These are phyloP conservation scores for Colletotrichum tamarilloi DNA, from an alignment of 2,329 filamentous ascomycete species.

Conservation along the genomic window DNA sequence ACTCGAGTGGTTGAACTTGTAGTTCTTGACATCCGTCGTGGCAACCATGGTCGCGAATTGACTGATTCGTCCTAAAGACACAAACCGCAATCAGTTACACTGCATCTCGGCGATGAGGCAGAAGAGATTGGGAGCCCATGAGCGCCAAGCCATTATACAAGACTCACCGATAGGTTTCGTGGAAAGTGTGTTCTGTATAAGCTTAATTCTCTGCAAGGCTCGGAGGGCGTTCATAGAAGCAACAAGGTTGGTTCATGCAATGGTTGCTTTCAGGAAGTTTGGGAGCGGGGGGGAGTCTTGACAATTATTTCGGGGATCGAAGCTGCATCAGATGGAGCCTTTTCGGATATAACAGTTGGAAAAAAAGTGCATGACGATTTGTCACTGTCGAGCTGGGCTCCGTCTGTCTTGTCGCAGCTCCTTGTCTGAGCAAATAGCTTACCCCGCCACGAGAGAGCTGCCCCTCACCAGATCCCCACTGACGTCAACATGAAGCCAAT, in stretches of 20 bases:
- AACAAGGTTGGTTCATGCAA: not conserved
- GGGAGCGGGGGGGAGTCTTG: not conserved
- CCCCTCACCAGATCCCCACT: conserved; percentile 13
- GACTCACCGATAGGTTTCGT: conserved; percentile 13
- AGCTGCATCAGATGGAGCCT: conserved; percentile 8
- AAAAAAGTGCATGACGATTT: conserved; percentile 16
- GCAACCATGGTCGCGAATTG: conserved; percentile 68
- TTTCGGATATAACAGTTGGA: conserved; percentile 23
- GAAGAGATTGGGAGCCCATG: not conserved
- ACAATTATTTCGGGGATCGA: conserved; percentile 7
- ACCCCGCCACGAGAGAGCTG: conserved; percentile 20
- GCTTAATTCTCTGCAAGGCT: conserved; percentile 32
- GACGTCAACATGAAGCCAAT: conserved; percentile 33
- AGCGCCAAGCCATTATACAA: not conserved
- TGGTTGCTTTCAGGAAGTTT: not conserved
- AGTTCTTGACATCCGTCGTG: conserved; percentile 78
- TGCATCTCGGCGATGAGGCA: not conserved
- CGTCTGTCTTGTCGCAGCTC: not conserved
- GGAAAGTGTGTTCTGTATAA: conserved; percentile 25
- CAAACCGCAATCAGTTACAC: not conserved
- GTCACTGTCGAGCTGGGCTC: conserved; percentile 8
- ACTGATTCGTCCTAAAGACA: conserved; percentile 21
- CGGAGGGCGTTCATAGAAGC: conserved; percentile 31
- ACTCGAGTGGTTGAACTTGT: conserved; percentile 89
- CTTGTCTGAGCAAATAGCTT: not conserved